Base-by-base conservation (phyloP, 1,284 basidiomycete genomes). In the Farysia itapuensis region DNA sequence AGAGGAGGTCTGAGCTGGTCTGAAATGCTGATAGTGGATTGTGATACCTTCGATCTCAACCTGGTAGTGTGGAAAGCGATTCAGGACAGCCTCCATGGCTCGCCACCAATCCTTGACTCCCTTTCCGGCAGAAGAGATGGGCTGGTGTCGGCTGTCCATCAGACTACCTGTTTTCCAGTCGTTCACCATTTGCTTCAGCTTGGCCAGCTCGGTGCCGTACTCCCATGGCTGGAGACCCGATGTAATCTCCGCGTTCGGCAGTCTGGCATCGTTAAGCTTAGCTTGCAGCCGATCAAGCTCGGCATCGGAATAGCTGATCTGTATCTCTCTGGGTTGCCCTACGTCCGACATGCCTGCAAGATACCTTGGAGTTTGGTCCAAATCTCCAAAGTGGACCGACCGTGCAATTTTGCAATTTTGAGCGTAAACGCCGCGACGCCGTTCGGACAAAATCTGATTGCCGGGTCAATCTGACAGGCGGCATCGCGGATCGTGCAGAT, bases 11-110 rank as follows among this genome's bases (percentile, higher is more conserved):
- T 41, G 5, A 13, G 46, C 13, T 3, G 65, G 49, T 18, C 49
- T 56, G 35, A 47, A 45, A n/a, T 53, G 43, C 41, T 64, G 58
- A 22, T 57, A 71, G 40, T 71, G 68, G n/a, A 71, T 36, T 2
- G 53, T 24, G 13, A 66, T 31, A 2, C 59, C 60, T 30, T 71
- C 68, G 32, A 69, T 67, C 21, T 46, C 39, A 9, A 60, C 63
- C 9, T 35, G 35, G 44, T 52, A 64, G 35, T 67, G 59, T 1
- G 66, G 59, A 24, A 39, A 38, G 6, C 36, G 24, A 37, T 67
- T 67, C 25, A 67, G 48, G 31, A 45, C 18, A 6, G 35, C 37
- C 20, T 67, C 64, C n/a, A 67, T 48, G 12, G 29, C 12, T 24
- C 35, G 45, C 58, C 66, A 67, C 64, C 64, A 67, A 4, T 20